phyloP scores from a whole-genome alignment of 768 basidiomycete genomes.

The Ephemerocybe angulata region DNA sequence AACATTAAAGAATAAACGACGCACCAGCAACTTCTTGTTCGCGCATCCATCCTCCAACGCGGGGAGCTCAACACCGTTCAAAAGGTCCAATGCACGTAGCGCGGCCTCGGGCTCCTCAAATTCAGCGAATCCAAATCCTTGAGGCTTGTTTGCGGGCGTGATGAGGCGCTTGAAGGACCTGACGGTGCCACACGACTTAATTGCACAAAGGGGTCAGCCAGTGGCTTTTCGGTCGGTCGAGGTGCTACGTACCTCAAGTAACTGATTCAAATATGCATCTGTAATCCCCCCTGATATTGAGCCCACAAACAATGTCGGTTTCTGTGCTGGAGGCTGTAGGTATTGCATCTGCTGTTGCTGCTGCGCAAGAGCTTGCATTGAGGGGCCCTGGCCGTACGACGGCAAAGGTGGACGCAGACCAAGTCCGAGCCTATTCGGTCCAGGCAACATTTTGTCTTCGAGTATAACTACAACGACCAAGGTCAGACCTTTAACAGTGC shows the following conservation, averaged over 20 bases:
- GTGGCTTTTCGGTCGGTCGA: background rate
- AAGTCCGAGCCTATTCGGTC: slow-evolving; percentile 81
- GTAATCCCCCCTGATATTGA: slow-evolving; percentile 93
- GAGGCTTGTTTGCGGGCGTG: slow-evolving; percentile 89
- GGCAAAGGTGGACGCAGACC: slow-evolving; percentile 85
- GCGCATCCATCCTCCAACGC: slow-evolving; percentile 50
- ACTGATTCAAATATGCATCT: slow-evolving; percentile 72
- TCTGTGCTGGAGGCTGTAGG: slow-evolving; percentile 64
- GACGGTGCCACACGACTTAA: slow-evolving; percentile 86
- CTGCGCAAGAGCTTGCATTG: slow-evolving; percentile 86
- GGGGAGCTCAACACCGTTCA: slow-evolving; percentile 51
- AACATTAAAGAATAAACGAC: slow-evolving; percentile 36
- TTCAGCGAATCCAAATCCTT: slow-evolving; percentile 96
- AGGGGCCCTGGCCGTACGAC: slow-evolving; percentile 88
- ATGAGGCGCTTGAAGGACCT: slow-evolving; percentile 90
- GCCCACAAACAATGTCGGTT: slow-evolving; percentile 83
- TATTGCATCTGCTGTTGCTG: slow-evolving; percentile 79
- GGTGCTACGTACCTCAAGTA: slow-evolving; percentile 60
- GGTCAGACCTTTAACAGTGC: no score
- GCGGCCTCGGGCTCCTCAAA: slow-evolving; percentile 93
- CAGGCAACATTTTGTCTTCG: slow-evolving; percentile 54
- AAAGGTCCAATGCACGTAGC: slow-evolving; percentile 56
- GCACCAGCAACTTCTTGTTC: slow-evolving; percentile 58
- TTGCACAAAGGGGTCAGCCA: background rate
- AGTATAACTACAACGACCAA: background rate